Evolutionary conservation across 805 yeast species (phyloP), one percentile per base, ranked within the genome.

Genomic region (Kodamaea kaohsiungensis): DNA sequence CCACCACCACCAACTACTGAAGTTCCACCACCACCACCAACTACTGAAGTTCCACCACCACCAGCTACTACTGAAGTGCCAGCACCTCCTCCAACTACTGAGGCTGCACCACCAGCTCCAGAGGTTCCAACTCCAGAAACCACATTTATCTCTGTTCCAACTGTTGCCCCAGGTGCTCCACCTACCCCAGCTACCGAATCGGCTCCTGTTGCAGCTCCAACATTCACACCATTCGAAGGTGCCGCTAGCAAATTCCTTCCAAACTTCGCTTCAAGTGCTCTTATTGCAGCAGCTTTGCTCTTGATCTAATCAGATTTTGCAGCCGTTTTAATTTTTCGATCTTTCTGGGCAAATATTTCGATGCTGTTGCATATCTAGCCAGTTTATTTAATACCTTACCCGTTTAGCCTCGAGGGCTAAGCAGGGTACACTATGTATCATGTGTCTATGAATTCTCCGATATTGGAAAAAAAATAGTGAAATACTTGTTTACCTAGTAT

Each of bases 171-270:
- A 46, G 45, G 4, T 8, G 48, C 48, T 30, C 48, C 48, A 46
- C 37, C 35, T 19, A 18, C 33, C 47, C 30, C 37, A 16, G 18
- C 16, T 6, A 18, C 15, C 3, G 17, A 39, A 15, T 18, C 15
- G n/a, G 10, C 43, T 10, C 16, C 48, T 12, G 48, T 37, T 30
- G 22, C 39, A 30, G 25, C 35, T 12, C 48, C 48, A 59, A 18
- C 63, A 52, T 43, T 69, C 65, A 1, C 69, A 61, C 57, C 65
- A 60, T 46, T 25, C 25, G 51, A 43, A 13, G 55, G 55, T 49
- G 60, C 43, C 35, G 64, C 59, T 27, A 61, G 45, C 33, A 61
- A 53, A 30, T 48, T 55, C 43, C n/a, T 40, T 47, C 38, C 48
- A 54, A 9, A 59, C 60, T 49, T 56, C 10, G 61, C 61, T 50